These are phyloP conservation scores for Neurospora sp. DNA, from an alignment of 495 filamentous ascomycete species.

Conservation along the genomic window DNA sequence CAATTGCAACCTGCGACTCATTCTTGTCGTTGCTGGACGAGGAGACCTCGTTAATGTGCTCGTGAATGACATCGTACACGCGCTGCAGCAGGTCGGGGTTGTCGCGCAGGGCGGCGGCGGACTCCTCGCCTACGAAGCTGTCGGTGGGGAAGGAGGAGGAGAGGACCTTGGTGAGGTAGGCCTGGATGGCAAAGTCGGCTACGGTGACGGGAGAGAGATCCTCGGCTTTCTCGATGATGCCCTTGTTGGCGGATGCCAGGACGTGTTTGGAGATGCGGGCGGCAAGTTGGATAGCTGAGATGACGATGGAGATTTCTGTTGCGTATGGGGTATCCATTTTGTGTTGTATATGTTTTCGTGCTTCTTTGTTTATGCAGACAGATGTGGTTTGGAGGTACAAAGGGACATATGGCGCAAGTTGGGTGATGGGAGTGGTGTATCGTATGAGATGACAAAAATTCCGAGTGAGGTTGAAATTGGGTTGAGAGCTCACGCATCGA, in stretches of 20 bases:
- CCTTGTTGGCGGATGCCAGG: conserved; percentile 15
- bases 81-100: conserved; percentile 40
- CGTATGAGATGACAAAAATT: not conserved
- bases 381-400: not conserved
- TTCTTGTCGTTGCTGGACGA: conserved; percentile 21
- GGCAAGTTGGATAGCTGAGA: conserved; percentile 23
- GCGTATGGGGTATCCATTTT: conserved; percentile 26
- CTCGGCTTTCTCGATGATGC: conserved; percentile 32
- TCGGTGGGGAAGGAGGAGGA: conserved; percentile 45
- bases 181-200: conserved; percentile 60
- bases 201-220: conserved; percentile 55
- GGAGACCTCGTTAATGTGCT: conserved; percentile 7
- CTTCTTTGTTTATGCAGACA: not conserved
- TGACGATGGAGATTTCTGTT: conserved; percentile 20
- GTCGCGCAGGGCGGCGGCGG: conserved; percentile 41
- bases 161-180: conserved; percentile 48
- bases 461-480: not conserved
- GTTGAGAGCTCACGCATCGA: not conserved
- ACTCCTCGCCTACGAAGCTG: conserved; percentile 54
- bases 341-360: not conserved
- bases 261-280: conserved; percentile 29
- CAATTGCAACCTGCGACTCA: not conserved
- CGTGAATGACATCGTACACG: conserved; percentile 40
- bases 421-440: not conserved
- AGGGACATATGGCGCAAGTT: not conserved